These are phyloP conservation scores for Babesia divergens DNA, from an alignment of 169 alveolate species.

Conservation along the genomic window DNA sequence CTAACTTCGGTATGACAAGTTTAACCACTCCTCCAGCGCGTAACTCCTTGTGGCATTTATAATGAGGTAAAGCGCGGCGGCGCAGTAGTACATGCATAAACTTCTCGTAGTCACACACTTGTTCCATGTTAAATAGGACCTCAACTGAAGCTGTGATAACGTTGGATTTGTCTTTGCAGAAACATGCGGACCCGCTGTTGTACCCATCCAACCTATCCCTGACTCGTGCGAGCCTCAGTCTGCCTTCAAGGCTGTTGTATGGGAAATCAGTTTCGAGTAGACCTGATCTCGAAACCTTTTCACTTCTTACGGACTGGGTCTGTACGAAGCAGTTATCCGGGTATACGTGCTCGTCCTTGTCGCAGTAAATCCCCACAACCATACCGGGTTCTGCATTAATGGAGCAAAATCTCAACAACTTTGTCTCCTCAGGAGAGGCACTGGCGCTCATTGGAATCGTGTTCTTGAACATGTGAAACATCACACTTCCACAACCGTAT, in stretches of 20 bases:
- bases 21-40: neutral
- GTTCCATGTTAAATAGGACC: neutral
- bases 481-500: slow-evolving; percentile 18
- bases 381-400: slow-evolving; percentile 17
- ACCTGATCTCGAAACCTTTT: neutral
- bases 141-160: slow-evolving; percentile 1
- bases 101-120: slow-evolving; percentile 1
- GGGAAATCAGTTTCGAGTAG: neutral
- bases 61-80: neutral
- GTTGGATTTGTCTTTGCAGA: neutral
- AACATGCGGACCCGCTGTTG: neutral
- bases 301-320: neutral
- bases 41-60: neutral
- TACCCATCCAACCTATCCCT: neutral
- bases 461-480: slow-evolving; percentile 2
- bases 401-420: neutral
- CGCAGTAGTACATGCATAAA: neutral
- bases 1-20: neutral
- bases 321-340: slow-evolving; percentile 28
- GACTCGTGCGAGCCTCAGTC: neutral
- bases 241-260: neutral
- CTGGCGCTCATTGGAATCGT: neutral
- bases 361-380: slow-evolving; percentile 32
- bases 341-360: neutral
- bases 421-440: neutral